Percentiles rank a stretch among this genome's conserved stretches.
Conservation (phyloP, 208 protist genomes). For the Trypanosoma rangeli region DNA sequence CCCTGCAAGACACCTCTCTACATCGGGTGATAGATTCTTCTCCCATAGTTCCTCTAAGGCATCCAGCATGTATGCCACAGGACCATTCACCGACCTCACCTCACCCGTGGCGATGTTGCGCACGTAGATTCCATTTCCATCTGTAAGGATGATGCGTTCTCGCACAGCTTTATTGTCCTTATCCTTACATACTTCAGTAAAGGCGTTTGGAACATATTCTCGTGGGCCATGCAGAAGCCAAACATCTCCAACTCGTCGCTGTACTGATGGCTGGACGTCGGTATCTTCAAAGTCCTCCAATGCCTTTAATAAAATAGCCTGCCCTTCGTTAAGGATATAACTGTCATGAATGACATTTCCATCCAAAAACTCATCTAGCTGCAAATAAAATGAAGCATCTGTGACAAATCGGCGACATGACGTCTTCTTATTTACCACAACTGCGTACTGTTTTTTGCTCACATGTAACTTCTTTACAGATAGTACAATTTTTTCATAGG, state of each 20-base stretch:
- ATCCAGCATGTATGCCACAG: constrained; percentile 70
- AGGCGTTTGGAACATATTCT: constrained; percentile 63
- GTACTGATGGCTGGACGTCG: constrained; percentile 26
- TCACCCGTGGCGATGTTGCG: constrained; percentile 65
- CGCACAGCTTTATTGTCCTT: constrained; percentile 42
- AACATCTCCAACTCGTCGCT: constrained; percentile 72
- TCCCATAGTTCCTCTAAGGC: constrained; percentile 83
- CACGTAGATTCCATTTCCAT: constrained; percentile 85
- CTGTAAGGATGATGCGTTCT: constrained; percentile 49
- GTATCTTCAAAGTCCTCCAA: constrained; percentile 66
- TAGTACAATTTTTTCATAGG: constrained; percentile 89
- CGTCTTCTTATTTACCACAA: constrained; percentile 30
- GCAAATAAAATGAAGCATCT: constrained; percentile 83
- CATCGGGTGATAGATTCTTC: constrained; percentile 65
- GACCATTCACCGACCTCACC: constrained; percentile 69
- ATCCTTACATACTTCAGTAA: constrained; percentile 47
- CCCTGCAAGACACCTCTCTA: constrained; percentile 37
- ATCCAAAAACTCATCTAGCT: constrained; percentile 77
- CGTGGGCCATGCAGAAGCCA: constrained; percentile 91
- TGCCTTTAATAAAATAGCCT: constrained; percentile 84
- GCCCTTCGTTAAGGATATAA: constrained; percentile 74
- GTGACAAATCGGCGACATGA: constrained; percentile 64
- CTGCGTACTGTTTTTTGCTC: constrained; percentile 22
- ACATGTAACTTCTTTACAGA: constrained; percentile 64
- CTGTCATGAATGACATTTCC: constrained; percentile 44